phyloP scores from a whole-genome alignment of 2,329 filamentous ascomycete genomes.

The Bipolaris oryzae region DNA sequence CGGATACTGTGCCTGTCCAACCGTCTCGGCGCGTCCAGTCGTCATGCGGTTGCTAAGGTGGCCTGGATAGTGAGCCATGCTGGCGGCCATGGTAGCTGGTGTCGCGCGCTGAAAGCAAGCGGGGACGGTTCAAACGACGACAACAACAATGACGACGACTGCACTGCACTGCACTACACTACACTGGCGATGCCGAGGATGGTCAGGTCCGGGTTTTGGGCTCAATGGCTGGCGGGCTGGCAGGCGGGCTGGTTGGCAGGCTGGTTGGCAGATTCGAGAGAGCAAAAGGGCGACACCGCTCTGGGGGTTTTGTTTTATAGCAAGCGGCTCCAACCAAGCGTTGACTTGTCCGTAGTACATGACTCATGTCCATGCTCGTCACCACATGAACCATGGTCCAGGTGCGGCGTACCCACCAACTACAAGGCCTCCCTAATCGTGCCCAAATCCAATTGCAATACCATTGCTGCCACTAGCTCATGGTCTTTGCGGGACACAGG shows the following conservation, averaged over 20 bases:
- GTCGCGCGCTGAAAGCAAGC: background rate
- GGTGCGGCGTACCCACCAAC: background rate
- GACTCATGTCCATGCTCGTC: background rate
- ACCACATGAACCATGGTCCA: background rate
- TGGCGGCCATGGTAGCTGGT: background rate
- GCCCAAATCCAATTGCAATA: no score
- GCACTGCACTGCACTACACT: background rate
- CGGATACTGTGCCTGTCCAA: background rate
- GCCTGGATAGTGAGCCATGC: conserved; percentile 44
- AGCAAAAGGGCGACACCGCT: background rate
- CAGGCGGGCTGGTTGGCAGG: no score
- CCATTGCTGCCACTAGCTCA: no score
- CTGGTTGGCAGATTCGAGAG: background rate
- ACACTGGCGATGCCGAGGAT: background rate
- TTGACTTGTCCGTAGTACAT: background rate
- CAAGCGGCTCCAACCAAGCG: background rate
- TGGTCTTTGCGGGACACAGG: no score
- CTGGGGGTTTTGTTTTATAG: conserved; percentile 3
- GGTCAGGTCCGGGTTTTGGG: background rate
- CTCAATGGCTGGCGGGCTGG: background rate
- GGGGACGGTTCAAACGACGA: background rate
- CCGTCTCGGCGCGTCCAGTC: conserved; percentile 1
- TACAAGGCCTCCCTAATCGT: no score
- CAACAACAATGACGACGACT: no score
- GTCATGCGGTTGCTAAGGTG: conserved; percentile 33